Evolutionary conservation across 192 early-diverging fungal genomes (phyloP).

Genomic region (Entomortierella beljakovae): DNA sequence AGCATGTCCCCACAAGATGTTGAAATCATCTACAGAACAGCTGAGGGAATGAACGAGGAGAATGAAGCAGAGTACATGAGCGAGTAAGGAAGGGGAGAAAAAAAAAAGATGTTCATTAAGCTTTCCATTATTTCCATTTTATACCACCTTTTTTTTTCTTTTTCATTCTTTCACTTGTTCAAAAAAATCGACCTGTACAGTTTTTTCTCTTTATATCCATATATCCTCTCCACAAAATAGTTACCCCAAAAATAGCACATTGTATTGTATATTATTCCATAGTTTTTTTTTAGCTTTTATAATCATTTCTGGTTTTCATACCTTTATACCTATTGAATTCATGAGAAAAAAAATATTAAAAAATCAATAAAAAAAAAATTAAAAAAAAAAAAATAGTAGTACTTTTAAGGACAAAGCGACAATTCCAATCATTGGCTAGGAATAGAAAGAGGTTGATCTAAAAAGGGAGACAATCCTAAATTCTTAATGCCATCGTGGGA

Average conservation of each 20-base stretch:
- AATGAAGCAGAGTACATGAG: slow-evolving; percentile 34
- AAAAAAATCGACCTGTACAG: background rate
- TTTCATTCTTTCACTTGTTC: background rate
- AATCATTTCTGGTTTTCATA: no score
- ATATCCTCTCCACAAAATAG: no score
- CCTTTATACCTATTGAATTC: no score
- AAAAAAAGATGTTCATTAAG: no score
- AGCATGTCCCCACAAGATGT: slow-evolving; percentile 34
- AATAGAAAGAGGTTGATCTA: background rate
- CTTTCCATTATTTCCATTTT: no score
- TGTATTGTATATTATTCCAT: no score
- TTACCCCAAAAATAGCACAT: no score
- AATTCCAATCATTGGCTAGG: no score
- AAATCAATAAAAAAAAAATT: slow-evolving; percentile 7
- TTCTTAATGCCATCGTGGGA: slow-evolving; percentile 9
- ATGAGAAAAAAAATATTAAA: no score
- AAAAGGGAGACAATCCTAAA: slow-evolving; percentile 37
- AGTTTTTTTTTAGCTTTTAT: no score
- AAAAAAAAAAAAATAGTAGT: background rate
- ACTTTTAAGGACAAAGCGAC: no score
- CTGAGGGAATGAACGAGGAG: slow-evolving; percentile 27
- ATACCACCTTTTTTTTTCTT: background rate
- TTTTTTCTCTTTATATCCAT: no score
- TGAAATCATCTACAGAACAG: slow-evolving; percentile 20
- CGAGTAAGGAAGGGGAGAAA: slow-evolving; percentile 32